These are phyloP conservation scores for Penicillium turbatum DNA, from an alignment of 495 filamentous ascomycete genomes.

Conservation along the genomic window DNA sequence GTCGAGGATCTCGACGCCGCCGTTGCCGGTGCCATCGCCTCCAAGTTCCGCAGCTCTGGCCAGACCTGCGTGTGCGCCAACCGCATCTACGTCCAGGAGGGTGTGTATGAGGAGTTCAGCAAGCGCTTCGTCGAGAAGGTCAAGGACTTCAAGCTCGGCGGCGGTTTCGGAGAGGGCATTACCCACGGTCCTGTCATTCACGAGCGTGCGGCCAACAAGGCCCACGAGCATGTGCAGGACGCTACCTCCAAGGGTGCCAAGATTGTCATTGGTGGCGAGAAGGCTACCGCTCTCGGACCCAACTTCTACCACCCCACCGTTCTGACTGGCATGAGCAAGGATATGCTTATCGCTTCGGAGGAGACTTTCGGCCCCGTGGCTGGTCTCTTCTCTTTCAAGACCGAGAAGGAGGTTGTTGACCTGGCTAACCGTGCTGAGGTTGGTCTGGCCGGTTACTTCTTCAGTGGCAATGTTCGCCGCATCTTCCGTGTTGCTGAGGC, in stretches of 20 bases:
- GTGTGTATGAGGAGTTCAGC: conserved; percentile 73
- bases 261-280: conserved; percentile 66
- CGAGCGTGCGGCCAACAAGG: conserved; percentile 67
- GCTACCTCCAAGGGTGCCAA: conserved; percentile 70
- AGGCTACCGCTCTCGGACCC: conserved; percentile 56
- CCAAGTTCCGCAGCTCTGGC: conserved; percentile 82
- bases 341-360: conserved; percentile 73
- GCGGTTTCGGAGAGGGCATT: conserved; percentile 63
- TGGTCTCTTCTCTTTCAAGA: conserved; percentile 75
- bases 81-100: conserved; percentile 75
- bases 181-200: conserved; percentile 87
- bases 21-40: conserved; percentile 67
- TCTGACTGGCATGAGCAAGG: conserved; percentile 70
- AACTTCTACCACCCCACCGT: conserved; percentile 85
- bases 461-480: conserved; percentile 65
- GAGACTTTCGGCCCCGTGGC: conserved; percentile 90
- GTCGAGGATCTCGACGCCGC: conserved; percentile 71
- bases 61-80: conserved; percentile 93
- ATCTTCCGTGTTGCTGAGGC: conserved; percentile 76
- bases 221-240: conserved; percentile 71
- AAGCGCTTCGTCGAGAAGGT: conserved; percentile 69
- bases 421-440: conserved; percentile 74
- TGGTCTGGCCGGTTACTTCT: conserved; percentile 85
- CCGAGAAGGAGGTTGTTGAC: conserved; percentile 77
- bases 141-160: conserved; percentile 69